Evolutionary conservation across 345 rosid genomes (phyloP), one percentile per base, ranked within the genome.

Genomic region (Citrus cavaleriei): DNA sequence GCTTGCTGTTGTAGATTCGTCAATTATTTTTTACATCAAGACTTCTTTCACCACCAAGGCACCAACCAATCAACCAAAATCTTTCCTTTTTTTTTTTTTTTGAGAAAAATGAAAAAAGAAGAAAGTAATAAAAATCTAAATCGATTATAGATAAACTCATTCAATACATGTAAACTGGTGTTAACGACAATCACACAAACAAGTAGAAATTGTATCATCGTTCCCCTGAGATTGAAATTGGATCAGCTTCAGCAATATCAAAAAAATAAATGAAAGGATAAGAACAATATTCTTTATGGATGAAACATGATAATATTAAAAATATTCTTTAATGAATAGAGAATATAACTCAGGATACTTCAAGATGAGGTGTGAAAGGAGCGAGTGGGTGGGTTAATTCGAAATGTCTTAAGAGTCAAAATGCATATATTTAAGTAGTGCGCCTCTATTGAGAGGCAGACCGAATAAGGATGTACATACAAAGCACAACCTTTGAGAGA

Each of bases 391-490:
- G 51, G 51, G 18, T 12, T 16, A 18, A 19, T 54, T 54, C 22
- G 58, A 54, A 19, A 54, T 16, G 22, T 18, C 7, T 18, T 51
- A 18, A 4, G 6, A 51, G 37, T 55, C 4, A 6, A 49, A 46
- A 19, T 19, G 10, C 62, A 68, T 42, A 19, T 54, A 27, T 54
- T 32, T 7, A 54, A 5, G 57, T 69, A 32, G 10, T 55, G 69
- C 40, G 21, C 10, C 4, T 19, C 13, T 42, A 65, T 49, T 49
- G 65, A 37, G 75, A 34, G 51, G 71, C 82, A 71, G 72, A 76
- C 27, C 54, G 81, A 78, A 78, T 68, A 62, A 62, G 77, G 79
- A 79, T 81, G 72, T 60, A 4, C 30, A 13, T 1, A 12, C 51
- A 3, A 16, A 46, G 14, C 65, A 25, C 5, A 3, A 7, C 6